Evolutionary conservation across 2,329 filamentous ascomycete genomes (phyloP), one percentile per base, ranked within the genome.

Genomic region (Diaporthe vaccinii): DNA sequence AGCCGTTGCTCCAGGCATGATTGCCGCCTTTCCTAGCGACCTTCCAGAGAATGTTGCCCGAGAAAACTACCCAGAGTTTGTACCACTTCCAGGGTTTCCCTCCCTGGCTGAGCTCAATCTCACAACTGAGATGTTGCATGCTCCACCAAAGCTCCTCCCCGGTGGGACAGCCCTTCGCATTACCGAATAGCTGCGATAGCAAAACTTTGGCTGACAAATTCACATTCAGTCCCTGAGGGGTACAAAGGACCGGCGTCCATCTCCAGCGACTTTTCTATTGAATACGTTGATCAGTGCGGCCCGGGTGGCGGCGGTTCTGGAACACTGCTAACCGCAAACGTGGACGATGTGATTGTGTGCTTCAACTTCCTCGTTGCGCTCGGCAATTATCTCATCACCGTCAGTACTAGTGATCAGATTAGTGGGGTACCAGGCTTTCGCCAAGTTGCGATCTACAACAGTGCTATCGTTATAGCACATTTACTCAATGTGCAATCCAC

Each of bases 321-420:
- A 6, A 3, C 3, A 20, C 28, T 57, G 53, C 15, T 31, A 3
- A 57, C 53, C 28, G 53, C 53, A 57, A 57, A 57, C 53, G 53
- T 57, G 53, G 53, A 57, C 28, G 53, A 57, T 20, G 53, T 57
- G 53, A 57, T 57, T 57, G 53, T 57, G 53, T 57, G 53, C 53
- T 57, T 57, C 53, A 57, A 57, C 53, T 57, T 57, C 53, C 53
- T 57, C 53, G 53, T 57, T 14, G 53, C 53, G 6, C 53, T 57
- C 10, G 53, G 53, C 28, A 57, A 57, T 22, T 57, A 57, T 57
- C 14, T 17, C 25, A 34, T 57, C 15, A 34, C 25, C 6, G 53
- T 57, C 14, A 57, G 28, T 20, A 25, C n/a, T n/a, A 55, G 51
- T 28, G 51, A 55, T 55, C 51, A 55, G n/a, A 28, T 28, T 6